Evolutionary conservation across 164 flowering plant genomes (phyloP).

Genomic region (Nymphaea thermarum): DNA sequence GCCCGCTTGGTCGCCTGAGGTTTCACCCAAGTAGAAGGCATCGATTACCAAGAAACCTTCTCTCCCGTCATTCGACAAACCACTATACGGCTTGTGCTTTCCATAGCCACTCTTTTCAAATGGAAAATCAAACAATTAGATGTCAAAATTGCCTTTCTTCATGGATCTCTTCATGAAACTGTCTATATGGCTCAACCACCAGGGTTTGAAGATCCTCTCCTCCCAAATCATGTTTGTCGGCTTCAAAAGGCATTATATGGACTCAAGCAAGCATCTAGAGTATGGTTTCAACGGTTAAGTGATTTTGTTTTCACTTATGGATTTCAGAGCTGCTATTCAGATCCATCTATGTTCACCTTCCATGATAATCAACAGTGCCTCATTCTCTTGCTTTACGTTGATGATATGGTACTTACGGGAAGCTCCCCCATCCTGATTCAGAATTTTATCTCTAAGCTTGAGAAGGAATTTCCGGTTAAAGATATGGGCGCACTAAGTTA

Average conservation of each 20-base stretch:
- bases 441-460: too few species aligned
- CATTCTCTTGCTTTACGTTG: too few species aligned
- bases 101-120: not conserved
- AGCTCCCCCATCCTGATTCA: too few species aligned
- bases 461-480: too few species aligned
- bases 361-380: too few species aligned
- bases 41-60: not conserved
- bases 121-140: not conserved
- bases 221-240: not conserved
- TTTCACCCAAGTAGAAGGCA: not conserved
- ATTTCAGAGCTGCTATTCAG: too few species aligned
- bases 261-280: constrained; percentile 2
- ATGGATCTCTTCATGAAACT: not conserved
- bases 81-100: not conserved
- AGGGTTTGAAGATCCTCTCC: not conserved
- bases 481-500: too few species aligned
- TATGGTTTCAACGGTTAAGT: constrained; percentile 7
- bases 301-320: too few species aligned
- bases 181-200: not conserved
- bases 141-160: not conserved
- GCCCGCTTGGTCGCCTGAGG: not conserved
- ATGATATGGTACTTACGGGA: too few species aligned
- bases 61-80: not conserved
- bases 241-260: not conserved
- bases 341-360: too few species aligned